Evolutionary conservation across 1,284 basidiomycete genomes (phyloP).

Genomic region (Trichosporon sp.): DNA sequence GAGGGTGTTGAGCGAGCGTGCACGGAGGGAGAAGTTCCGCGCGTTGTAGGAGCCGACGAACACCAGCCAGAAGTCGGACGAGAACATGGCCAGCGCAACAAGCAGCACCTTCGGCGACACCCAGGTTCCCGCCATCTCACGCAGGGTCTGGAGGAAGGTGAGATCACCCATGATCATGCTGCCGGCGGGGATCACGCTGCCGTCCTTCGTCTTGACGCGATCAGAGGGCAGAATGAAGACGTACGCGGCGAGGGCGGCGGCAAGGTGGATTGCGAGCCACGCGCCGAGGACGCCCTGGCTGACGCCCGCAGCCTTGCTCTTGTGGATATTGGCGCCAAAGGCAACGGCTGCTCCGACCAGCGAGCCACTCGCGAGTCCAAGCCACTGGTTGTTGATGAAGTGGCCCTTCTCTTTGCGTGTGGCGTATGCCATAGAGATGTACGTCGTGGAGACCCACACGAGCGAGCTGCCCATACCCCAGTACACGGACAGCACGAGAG

Average conservation of each 20-base stretch:
- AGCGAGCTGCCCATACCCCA: not conserved
- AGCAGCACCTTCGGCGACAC: not conserved
- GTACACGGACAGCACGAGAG: not conserved
- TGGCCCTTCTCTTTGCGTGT: not conserved
- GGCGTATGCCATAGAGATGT: conserved; percentile 7
- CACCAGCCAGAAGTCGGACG: conserved; percentile 6
- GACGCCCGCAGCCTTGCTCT: not conserved
- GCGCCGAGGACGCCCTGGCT: not conserved
- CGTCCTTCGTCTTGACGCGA: not conserved
- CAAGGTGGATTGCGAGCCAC: conserved; percentile 4
- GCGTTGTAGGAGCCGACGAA: conserved; percentile 2
- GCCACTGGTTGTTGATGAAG: conserved; percentile 9
- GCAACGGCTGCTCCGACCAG: not conserved
- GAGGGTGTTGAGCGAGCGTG: conserved; percentile 1
- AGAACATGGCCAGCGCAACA: not conserved
- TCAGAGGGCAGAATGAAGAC: conserved; percentile 1
- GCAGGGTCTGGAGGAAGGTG: not conserved
- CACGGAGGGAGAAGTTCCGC: conserved; percentile 7
- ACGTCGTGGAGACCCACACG: conserved; percentile 1
- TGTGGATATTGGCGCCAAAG: conserved; percentile 6
- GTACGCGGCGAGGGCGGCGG: not conserved
- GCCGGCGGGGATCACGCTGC: not conserved
- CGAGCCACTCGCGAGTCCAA: not conserved
- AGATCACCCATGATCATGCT: not conserved
- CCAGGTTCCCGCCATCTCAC: not conserved